Base-by-base conservation (phyloP, 192 early-diverging fungal genomes). In the Entomortierella parvispora region DNA sequence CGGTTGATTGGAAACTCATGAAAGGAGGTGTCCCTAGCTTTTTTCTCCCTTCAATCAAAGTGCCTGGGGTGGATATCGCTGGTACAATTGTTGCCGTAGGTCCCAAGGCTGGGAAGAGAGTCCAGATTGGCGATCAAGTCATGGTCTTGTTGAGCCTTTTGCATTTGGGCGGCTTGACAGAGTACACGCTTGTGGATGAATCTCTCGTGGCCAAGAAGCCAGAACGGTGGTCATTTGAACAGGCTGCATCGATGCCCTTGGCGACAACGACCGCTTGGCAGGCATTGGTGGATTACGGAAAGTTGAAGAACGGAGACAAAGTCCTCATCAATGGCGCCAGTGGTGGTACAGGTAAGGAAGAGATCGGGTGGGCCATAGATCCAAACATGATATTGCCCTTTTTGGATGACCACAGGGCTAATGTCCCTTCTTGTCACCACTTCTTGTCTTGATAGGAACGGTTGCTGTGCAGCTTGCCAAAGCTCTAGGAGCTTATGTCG, bases 401-500 rank as follows among this genome's bases (percentile, higher is more conserved):
- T n/a, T n/a, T n/a, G n/a, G n/a, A n/a, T n/a, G n/a, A n/a, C n/a
- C n/a, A n/a, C n/a, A n/a, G n/a, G n/a, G n/a, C n/a, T n/a, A n/a
- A n/a, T n/a, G n/a, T n/a, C n/a, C n/a, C n/a, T n/a, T n/a, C n/a
- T n/a, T n/a, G n/a, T n/a, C n/a, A n/a, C n/a, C n/a, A n/a, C n/a
- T n/a, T n/a, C n/a, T n/a, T n/a, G n/a, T n/a, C n/a, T n/a, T n/a
- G n/a, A 58, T 75, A 65, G 86, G 86, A 7, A 81, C 66, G 5
- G 82, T 68, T 43, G 81, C 68, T 3, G 82, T 86, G 15, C 86
- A 88, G 64, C 29, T 86, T 2, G 86, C 83, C 47, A 89, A 90
- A 32, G 71, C 76, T 2, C 14, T 82, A 22, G 84, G 87, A 9
- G 86, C 86, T 3, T 52, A 87, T 34, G 87, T 88, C 1, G 80